Conservation (phyloP, 2,329 filamentous ascomycete genomes). For the Paecilomyces formosus region DNA sequence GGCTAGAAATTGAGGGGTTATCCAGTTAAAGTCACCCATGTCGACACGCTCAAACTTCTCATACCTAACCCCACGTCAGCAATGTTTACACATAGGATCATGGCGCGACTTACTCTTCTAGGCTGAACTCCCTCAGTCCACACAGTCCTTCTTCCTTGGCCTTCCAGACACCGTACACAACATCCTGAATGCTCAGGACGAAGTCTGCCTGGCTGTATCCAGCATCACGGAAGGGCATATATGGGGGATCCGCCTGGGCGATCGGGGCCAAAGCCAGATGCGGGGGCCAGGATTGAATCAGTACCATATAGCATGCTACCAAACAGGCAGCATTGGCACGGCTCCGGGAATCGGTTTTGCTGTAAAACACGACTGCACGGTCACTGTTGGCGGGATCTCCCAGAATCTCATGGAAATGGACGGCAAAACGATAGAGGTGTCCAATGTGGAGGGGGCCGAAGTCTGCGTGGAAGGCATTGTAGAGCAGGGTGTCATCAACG, state of each 20-base stretch:
- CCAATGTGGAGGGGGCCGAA: constrained; percentile 97
- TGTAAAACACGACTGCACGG: constrained; percentile 92
- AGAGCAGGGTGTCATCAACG: constrained; percentile 82
- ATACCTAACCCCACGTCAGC: constrained; percentile 50
- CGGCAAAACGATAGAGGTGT: constrained; percentile 91
- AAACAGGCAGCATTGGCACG: constrained; percentile 83
- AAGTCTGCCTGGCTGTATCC: constrained; percentile 99
- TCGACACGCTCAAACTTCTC: constrained; percentile 93
- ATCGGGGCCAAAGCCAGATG: constrained; percentile 93
- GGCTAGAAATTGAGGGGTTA: constrained; percentile 88
- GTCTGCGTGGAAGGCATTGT: constrained; percentile 98
- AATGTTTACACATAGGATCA: not conserved
- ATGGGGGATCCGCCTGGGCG: constrained; percentile 88
- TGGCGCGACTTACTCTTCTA: constrained; percentile 62
- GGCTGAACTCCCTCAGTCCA: constrained; percentile 84
- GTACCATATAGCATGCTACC: constrained; percentile 95
- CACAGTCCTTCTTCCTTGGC: constrained; percentile 94
- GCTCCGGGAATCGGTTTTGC: constrained; percentile 84
- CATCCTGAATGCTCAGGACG: constrained; percentile 88
- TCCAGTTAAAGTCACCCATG: constrained; percentile 99
- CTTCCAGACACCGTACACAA: constrained; percentile 98
- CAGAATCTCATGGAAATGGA: constrained; percentile 90
- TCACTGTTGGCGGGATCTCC: constrained; percentile 86
- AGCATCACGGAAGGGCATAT: constrained; percentile 98
- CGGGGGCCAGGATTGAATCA: constrained; percentile 96